Base-by-base conservation (phyloP, 192 early-diverging fungal genomes). In the Spizellomyces punctatus region DNA sequence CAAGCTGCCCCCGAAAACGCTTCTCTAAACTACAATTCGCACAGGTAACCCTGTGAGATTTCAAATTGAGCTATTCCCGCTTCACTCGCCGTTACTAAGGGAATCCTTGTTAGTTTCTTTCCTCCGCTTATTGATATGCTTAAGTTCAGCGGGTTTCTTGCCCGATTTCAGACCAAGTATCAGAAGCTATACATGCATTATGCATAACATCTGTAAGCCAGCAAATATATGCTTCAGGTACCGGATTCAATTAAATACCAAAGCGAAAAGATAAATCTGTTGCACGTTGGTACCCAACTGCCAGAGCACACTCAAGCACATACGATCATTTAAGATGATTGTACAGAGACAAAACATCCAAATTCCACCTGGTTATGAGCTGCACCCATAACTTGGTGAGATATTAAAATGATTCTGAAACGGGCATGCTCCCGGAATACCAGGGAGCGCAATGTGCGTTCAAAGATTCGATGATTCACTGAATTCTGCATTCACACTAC, bases 91-190 rank as follows among this genome's bases (percentile, higher is more conserved):
- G 84, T 88, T 88, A 89, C 87, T 89, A 81, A 76, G 85, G 86
- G 83, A 89, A 90, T 90, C 88, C 80, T 88, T 83, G 85, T 90
- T 89, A 89, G 81, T 89, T 90, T 89, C 86, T 90, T 86, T 89
- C 89, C 86, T 89, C 88, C 84, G 84, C 85, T 90, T 90, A 88
- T 88, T 90, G 82, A 90, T 90, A 90, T 89, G 86, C 89, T 89
- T 89, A 90, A 90, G 82, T 89, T 89, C 87, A 89, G 87, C 82
- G 85, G 86, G 83, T 89, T 67, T 84, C 87, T 80, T 60, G 58
- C 58, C 22, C 58, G 58, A 60, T 60, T 60, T 79, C 78, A 72
- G 69, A 60, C 72, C 55, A 61, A 52, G 42, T 46, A 48, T 66
- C 21, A 0, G 2, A 47, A 49, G 5, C 45, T n/a, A n/a, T n/a